phyloP scores from a whole-genome alignment of 495 filamentous ascomycete genomes.

The Penicillium angulare region DNA sequence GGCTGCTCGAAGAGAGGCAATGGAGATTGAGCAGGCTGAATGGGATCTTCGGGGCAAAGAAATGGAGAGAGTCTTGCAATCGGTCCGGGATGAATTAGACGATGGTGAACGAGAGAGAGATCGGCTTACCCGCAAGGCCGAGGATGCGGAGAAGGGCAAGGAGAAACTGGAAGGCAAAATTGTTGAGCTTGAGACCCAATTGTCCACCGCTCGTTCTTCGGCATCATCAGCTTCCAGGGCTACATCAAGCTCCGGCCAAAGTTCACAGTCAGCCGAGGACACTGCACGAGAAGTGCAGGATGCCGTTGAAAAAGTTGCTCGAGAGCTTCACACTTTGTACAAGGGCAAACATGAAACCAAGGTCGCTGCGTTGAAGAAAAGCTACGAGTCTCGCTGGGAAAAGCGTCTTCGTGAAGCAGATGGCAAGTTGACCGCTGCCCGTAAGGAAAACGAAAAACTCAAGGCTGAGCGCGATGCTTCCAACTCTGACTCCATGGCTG shows the following conservation, averaged over 20 bases:
- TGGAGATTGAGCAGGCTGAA: constrained; percentile 73
- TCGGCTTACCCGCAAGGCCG: constrained; percentile 62
- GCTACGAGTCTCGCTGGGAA: constrained; percentile 86
- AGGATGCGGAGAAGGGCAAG: constrained; percentile 71
- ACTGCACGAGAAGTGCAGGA: constrained; percentile 64
- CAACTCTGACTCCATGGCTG: constrained; percentile 52
- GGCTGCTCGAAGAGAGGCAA: constrained; percentile 59
- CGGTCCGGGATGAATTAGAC: constrained; percentile 78
- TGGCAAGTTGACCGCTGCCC: constrained; percentile 61
- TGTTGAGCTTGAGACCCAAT: constrained; percentile 70
- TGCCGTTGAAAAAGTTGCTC: constrained; percentile 86
- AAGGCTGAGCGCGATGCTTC: constrained; percentile 61
- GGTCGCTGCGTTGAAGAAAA: constrained; percentile 90
- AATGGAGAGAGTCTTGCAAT: constrained; percentile 75
- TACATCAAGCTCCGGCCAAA: constrained; percentile 10
- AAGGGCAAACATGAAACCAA: constrained; percentile 96
- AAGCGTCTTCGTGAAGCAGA: constrained; percentile 79
- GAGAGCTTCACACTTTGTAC: constrained; percentile 89
- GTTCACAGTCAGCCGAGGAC: constrained; percentile 30
- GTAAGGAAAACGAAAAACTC: constrained; percentile 72
- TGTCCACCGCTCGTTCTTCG: constrained; percentile 62
- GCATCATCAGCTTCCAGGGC: constrained; percentile 11
- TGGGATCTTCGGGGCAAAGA: constrained; percentile 84
- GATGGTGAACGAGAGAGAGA: constrained; percentile 73
- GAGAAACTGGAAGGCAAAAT: constrained; percentile 55